phyloP scores from a whole-genome alignment of 2,329 filamentous ascomycete species.

The Lasiodiplodia theobromae region DNA sequence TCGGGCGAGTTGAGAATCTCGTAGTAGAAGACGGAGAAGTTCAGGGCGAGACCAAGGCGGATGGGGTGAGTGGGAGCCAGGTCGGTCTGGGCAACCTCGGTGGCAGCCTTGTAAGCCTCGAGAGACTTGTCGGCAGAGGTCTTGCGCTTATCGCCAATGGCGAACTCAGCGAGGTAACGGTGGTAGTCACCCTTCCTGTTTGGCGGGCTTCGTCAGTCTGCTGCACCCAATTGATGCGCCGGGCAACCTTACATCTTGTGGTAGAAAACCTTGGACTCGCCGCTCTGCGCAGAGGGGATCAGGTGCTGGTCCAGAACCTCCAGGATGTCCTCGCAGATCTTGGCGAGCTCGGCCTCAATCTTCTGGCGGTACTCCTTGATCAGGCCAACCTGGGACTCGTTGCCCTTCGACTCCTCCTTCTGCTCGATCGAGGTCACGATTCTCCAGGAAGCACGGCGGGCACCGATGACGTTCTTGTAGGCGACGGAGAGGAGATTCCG shows the following conservation, averaged over 20 bases:
- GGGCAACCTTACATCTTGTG: slow-evolving; percentile 87
- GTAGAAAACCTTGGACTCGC: slow-evolving; percentile 99
- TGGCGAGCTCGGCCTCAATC: slow-evolving; percentile 97
- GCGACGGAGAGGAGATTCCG: slow-evolving; percentile 95
- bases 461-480: slow-evolving; percentile 99
- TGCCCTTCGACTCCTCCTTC: slow-evolving; percentile 99
- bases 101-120: slow-evolving; percentile 98
- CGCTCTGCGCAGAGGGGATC: slow-evolving; percentile 93
- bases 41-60: slow-evolving; percentile 94
- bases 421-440: slow-evolving; percentile 99
- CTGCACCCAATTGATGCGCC: not conserved
- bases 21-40: slow-evolving; percentile 99
- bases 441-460: slow-evolving; percentile 97
- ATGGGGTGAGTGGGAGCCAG: slow-evolving; percentile 97
- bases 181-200: slow-evolving; percentile 95
- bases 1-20: slow-evolving; percentile 99
- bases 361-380: slow-evolving; percentile 98
- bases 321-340: slow-evolving; percentile 97
- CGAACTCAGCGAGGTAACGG: slow-evolving; percentile 93
- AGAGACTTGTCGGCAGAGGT: slow-evolving; percentile 83
- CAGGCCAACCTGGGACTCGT: slow-evolving; percentile 89
- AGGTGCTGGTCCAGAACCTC: slow-evolving; percentile 91
- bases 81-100: slow-evolving; percentile 97
- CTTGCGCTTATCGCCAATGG: slow-evolving; percentile 91
- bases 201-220: not conserved